phyloP scores from a whole-genome alignment of 2,329 filamentous ascomycete genomes.

The Sclerotinia subarctica region DNA sequence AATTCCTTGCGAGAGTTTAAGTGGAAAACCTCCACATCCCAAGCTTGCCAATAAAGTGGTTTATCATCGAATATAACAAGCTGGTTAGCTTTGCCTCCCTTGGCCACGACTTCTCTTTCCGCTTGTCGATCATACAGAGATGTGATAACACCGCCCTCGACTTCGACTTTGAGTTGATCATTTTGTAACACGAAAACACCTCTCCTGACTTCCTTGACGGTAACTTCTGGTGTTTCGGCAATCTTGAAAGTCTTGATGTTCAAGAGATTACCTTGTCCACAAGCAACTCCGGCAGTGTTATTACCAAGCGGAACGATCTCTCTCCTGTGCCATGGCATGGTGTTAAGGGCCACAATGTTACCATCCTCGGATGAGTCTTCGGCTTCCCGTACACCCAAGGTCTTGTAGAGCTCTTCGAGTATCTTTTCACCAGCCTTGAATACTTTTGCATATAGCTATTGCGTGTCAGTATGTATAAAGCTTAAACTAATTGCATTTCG shows the following conservation, averaged over 20 bases:
- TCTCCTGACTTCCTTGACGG: slow-evolving; percentile 48
- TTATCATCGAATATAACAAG: slow-evolving; percentile 96
- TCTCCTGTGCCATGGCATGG: slow-evolving; percentile 78
- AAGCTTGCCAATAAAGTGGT: slow-evolving; percentile 94
- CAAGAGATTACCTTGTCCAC: slow-evolving; percentile 53
- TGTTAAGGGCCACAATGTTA: slow-evolving; percentile 69
- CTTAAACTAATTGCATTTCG: slow-evolving; percentile 2
- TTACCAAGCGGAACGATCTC: slow-evolving; percentile 66
- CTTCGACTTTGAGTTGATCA: slow-evolving; percentile 67
- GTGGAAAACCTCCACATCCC: slow-evolving; percentile 97
- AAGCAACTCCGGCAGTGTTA: slow-evolving; percentile 52
- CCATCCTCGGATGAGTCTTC: slow-evolving; percentile 43
- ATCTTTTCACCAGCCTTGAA: slow-evolving; percentile 74
- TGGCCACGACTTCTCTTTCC: slow-evolving; percentile 73
- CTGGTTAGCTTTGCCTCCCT: slow-evolving; percentile 77
- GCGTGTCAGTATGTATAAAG: slow-evolving; percentile 32
- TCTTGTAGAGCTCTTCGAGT: slow-evolving; percentile 64
- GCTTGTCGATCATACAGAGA: slow-evolving; percentile 75
- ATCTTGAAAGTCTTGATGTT: slow-evolving; percentile 50
- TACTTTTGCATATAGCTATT: slow-evolving; percentile 72
- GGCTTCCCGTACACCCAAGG: slow-evolving; percentile 59
- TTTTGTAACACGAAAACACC: slow-evolving; percentile 79
- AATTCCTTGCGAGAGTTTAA: slow-evolving; percentile 82
- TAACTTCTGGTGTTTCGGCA: slow-evolving; percentile 48
- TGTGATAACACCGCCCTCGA: slow-evolving; percentile 74